These are phyloP conservation scores for Phaffomyces antillensis DNA, from an alignment of 805 yeast species.

Conservation along the genomic window DNA sequence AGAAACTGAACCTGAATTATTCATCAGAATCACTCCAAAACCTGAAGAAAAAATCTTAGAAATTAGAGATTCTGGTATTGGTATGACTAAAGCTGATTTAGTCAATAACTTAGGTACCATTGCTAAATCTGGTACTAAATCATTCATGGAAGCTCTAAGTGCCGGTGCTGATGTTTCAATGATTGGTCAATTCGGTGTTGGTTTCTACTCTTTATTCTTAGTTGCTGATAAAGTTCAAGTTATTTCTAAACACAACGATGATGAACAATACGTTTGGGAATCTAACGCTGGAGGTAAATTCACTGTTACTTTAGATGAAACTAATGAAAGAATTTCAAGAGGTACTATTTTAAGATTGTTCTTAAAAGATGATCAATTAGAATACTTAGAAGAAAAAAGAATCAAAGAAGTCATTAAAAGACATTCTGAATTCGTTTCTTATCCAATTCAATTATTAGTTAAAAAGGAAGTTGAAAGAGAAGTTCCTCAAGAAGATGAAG, in stretches of 20 bases:
- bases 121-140: slow-evolving; percentile 99
- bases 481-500: slow-evolving; percentile 51
- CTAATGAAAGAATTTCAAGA: slow-evolving; percentile 81
- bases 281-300: slow-evolving; percentile 99
- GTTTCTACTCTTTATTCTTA: slow-evolving; percentile 98
- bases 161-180: slow-evolving; percentile 99
- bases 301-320: slow-evolving; percentile 87
- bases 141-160: slow-evolving; percentile 98
- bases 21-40: slow-evolving; percentile 94
- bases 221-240: slow-evolving; percentile 99
- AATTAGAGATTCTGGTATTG: slow-evolving; percentile 99
- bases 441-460: slow-evolving; percentile 97
- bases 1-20: slow-evolving; percentile 93
- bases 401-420: slow-evolving; percentile 98
- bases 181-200: slow-evolving; percentile 99
- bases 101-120: slow-evolving; percentile 99
- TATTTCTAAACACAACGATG: slow-evolving; percentile 96
- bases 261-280: slow-evolving; percentile 99
- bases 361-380: slow-evolving; percentile 98
- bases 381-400: slow-evolving; percentile 98
- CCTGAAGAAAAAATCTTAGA: slow-evolving; percentile 93
- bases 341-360: slow-evolving; percentile 94
- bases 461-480: slow-evolving; percentile 72
- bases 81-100: slow-evolving; percentile 99
- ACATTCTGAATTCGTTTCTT: slow-evolving; percentile 98